Evolutionary conservation across 1,284 basidiomycete genomes (phyloP), one percentile per base, ranked within the genome.

Genomic region (Papiliotrema terrestris): DNA sequence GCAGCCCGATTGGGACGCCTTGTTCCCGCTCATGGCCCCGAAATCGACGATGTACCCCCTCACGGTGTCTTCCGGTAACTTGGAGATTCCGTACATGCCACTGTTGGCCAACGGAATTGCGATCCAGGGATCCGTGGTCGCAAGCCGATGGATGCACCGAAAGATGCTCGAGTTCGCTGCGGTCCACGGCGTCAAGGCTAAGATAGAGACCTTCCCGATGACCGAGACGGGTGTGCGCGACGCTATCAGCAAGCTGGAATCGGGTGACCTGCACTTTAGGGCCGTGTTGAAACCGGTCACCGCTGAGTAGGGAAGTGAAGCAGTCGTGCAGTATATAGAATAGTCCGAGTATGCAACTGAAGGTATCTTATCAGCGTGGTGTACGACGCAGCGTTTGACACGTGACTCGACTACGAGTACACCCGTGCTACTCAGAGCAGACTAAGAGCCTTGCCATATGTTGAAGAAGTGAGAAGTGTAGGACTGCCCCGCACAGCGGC

Each of bases 111-210:
- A 55, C 19, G 55, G 52, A 29, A 47, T 60, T 38, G 49, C 20
- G 1, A 42, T 57, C 46, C 55, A 60, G 38, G 58, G 54, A n/a
- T 56, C 58, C 11, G 32, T 56, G 36, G 58, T 60, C 52, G 58
- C 55, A n/a, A 47, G 36, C 36, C 43, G 49, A 25, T 45, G 52
- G 14, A 36, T 45, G 17, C 55, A 57, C 49, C 32, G 49, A n/a
- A 25, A 55, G 36, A 60, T 60, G 58, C 49, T 60, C 17, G 56
- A 47, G 3, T 60, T 60, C 26, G 58, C 58, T 25, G 58, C 52
- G n/a, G 17, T 55, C 36, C 58, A 60, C 49, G 19, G 45, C 13
- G 54, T 57, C 52, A 55, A 49, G 45, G 55, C 58, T 0, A 45
- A 54, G 17, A 45, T 52, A 29, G 45, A 57, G 37, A 57, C 32